These are phyloP conservation scores for Sarocladiaceae sp. DNA, from an alignment of 2,329 filamentous ascomycete genomes.

Conservation along the genomic window DNA sequence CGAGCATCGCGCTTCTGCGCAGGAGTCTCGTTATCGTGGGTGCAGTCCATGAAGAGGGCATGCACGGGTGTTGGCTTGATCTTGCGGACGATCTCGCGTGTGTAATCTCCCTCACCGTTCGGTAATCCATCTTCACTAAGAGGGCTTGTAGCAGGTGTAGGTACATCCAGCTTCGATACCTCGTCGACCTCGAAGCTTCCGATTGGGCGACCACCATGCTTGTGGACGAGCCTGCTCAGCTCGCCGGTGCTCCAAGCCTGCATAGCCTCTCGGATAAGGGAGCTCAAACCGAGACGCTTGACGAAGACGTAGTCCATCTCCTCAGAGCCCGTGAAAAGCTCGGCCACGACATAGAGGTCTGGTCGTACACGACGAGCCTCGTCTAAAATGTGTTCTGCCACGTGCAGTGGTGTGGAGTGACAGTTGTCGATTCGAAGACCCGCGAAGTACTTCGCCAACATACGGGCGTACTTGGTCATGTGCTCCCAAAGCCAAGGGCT, in stretches of 20 bases:
- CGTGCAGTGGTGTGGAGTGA: constrained; percentile 90
- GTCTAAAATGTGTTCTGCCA: constrained; percentile 92
- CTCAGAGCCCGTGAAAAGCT: constrained; percentile 93
- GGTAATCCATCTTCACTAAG: constrained; percentile 19
- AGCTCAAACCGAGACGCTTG: constrained; percentile 84
- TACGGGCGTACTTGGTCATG: constrained; percentile 87
- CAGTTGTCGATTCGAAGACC: constrained; percentile 98
- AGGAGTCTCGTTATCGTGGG: constrained; percentile 95
- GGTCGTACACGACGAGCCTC: constrained; percentile 85
- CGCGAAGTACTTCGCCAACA: constrained; percentile 91
- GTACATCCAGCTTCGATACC: constrained; percentile 58
- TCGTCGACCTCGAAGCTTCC: constrained; percentile 97
- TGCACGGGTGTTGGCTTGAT: constrained; percentile 89
- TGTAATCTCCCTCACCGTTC: constrained; percentile 28
- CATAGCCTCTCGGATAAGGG: constrained; percentile 95
- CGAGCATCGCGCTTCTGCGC: constrained; percentile 92
- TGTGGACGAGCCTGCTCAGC: constrained; percentile 86
- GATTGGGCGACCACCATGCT: constrained; percentile 88
- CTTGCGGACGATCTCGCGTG: constrained; percentile 66
- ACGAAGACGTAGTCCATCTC: constrained; percentile 96
- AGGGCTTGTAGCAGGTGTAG: constrained; percentile 25
- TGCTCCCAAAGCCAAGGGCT: constrained; percentile 94
- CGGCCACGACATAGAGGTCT: constrained; percentile 86
- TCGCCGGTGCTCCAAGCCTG: constrained; percentile 95
- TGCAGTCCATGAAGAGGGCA: constrained; percentile 98